These are phyloP conservation scores for Coemansia sp. DNA, from an alignment of 192 early-diverging fungal genomes.

Conservation along the genomic window DNA sequence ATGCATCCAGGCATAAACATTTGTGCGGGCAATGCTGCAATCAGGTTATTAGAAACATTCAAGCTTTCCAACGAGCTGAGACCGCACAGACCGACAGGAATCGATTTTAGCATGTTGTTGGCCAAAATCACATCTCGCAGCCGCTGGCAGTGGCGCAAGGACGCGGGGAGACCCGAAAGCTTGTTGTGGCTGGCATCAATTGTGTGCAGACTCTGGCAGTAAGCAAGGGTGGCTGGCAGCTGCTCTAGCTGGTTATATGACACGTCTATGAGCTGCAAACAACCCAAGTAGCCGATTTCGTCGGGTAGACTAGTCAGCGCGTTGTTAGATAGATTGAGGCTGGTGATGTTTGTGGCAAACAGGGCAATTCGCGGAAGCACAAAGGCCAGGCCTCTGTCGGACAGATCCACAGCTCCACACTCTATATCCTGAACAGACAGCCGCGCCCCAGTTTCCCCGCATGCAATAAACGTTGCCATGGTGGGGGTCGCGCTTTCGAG, in stretches of 20 bases:
- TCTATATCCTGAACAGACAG: slow-evolving; percentile 12
- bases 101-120: slow-evolving; percentile 8
- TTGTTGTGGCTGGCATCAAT: slow-evolving; percentile 16
- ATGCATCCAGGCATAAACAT: slow-evolving; percentile 25
- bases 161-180: slow-evolving; percentile 11
- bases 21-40: slow-evolving; percentile 19
- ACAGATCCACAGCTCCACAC: slow-evolving; percentile 18
- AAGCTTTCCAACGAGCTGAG: slow-evolving; percentile 7
- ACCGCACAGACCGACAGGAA: slow-evolving; percentile 19
- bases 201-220: slow-evolving; percentile 20
- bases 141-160: slow-evolving; percentile 20
- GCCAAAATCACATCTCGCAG: slow-evolving; percentile 11
- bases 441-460: not conserved
- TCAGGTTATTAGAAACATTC: slow-evolving; percentile 29
- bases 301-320: slow-evolving; percentile 19
- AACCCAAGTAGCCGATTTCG: slow-evolving; percentile 31
- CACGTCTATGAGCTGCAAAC: slow-evolving; percentile 24
- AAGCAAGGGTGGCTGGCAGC: slow-evolving; percentile 21
- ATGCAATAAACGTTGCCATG: not conserved
- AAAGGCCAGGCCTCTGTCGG: not conserved
- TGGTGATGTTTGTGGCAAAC: slow-evolving; percentile 13
- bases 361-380: slow-evolving; percentile 16
- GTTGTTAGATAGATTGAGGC: slow-evolving; percentile 19
- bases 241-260: slow-evolving; percentile 16
- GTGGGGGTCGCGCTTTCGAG: not conserved